phyloP scores from a whole-genome alignment of 2,329 filamentous ascomycete species.

The Botryosphaeria agaves region DNA sequence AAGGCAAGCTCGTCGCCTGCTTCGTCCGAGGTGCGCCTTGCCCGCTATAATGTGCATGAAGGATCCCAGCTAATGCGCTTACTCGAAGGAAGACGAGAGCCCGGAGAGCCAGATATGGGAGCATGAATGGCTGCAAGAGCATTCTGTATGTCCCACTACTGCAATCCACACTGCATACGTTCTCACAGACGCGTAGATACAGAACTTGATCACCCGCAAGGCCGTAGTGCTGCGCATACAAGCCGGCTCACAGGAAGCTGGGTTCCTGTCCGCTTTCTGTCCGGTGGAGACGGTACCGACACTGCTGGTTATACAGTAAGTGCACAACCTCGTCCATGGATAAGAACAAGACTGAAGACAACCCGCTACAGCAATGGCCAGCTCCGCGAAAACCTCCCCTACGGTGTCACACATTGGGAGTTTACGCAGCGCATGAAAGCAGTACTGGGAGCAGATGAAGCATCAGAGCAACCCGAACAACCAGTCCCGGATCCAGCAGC shows the following conservation, averaged over 20 bases:
- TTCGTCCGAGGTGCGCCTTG: slow-evolving; percentile 54
- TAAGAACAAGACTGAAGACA: slow-evolving; percentile 2
- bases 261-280: slow-evolving; percentile 67
- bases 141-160: neutral
- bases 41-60: neutral
- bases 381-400: slow-evolving; percentile 57
- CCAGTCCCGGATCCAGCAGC: neutral
- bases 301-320: slow-evolving; percentile 58
- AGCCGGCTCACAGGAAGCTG: slow-evolving; percentile 63
- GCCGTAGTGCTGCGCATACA: slow-evolving; percentile 54
- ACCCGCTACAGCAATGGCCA: slow-evolving; percentile 43
- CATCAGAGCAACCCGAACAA: slow-evolving; percentile 3
- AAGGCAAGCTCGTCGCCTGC: slow-evolving; percentile 65
- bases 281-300: slow-evolving; percentile 65
- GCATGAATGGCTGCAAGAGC: slow-evolving; percentile 11
- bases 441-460: slow-evolving; percentile 19
- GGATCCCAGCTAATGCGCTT: neutral
- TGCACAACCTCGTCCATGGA: slow-evolving; percentile 4
- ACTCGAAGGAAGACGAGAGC: slow-evolving; percentile 39
- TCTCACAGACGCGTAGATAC: slow-evolving; percentile 11
- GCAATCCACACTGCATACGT: slow-evolving; percentile 10
- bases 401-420: slow-evolving; percentile 43
- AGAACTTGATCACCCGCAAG: slow-evolving; percentile 35
- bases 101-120: slow-evolving; percentile 41
- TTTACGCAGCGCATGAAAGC: slow-evolving; percentile 40